Conservation (phyloP, 2,329 filamentous ascomycete genomes). For the Alternaria atra region DNA sequence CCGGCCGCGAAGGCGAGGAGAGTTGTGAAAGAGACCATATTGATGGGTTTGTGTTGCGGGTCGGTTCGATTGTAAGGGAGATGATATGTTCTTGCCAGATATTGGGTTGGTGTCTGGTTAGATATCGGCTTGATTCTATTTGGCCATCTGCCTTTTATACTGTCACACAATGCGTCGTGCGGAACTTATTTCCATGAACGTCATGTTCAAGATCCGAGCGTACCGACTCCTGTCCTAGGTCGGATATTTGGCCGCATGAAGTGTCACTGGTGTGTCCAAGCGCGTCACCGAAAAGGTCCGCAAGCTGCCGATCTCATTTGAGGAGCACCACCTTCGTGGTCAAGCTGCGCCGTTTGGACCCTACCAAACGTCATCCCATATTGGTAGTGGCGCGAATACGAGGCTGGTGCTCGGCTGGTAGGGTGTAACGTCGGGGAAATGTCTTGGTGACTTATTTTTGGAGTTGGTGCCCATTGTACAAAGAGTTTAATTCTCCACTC, state of each 20-base stretch:
- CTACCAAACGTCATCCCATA: background rate
- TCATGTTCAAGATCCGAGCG: background rate
- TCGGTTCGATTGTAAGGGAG: background rate
- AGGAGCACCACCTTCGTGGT: background rate
- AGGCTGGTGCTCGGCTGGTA: background rate
- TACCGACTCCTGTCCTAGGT: background rate
- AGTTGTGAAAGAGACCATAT: background rate
- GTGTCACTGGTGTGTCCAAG: background rate
- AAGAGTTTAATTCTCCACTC: background rate
- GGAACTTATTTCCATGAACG: background rate
- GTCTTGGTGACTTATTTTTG: background rate
- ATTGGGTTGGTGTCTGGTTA: background rate
- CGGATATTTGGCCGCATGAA: background rate
- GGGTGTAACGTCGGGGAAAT: background rate
- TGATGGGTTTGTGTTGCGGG: background rate
- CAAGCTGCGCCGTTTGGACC: background rate
- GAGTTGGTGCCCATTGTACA: background rate
- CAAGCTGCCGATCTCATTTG: background rate
- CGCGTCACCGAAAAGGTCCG: background rate
- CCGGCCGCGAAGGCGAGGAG: background rate
- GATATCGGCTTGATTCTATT: background rate
- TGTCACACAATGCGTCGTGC: background rate
- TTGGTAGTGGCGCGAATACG: background rate
- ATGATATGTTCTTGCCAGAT: background rate
- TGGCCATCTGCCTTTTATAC: background rate